Evolutionary conservation across 495 filamentous ascomycete genomes (phyloP), one percentile per base, ranked within the genome.

Genomic region (Penicillium argentinense): DNA sequence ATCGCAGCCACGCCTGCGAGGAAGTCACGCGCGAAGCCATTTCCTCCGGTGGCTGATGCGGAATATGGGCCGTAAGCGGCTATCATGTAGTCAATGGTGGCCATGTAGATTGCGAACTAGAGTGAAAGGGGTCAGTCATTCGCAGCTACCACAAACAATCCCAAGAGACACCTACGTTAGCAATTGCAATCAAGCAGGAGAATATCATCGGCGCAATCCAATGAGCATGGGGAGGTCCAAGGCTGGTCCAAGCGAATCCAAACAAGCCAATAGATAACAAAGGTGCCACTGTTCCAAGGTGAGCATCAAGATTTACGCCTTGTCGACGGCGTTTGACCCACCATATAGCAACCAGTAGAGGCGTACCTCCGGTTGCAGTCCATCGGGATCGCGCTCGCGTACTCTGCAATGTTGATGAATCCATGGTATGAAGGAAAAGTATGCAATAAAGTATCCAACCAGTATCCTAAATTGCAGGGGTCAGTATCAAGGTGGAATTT

Each of bases 81-180:
- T 8, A 91, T 82, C 87, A 90, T 91, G 64, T 91, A 91, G 56
- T 91, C 87, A 44, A 91, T 84, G 0, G 87, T 89, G 1, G 85
- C 85, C 85, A 89, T 88, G 64, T 87, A 86, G 47, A 87, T 86
- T 32, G 76, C 69, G 50, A 84, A 86, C 63, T 63, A 11, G 1
- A 25, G 18, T 13, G 2, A 14, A 13, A n/a, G 18, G 14, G n/a
- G 30, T 19, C 40, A 24, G n/a, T 16, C 4, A n/a, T 22, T 39
- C 18, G 13, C 30, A 16, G 30, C 30, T 9, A 13, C 30, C 30
- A 16, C 6, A 34, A 14, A 34, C 14, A n/a, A n/a, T n/a, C n/a
- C n/a, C n/a, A n/a, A 9, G 6, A 2, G 1, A 4, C 4, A 34
- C 56, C 47, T 26, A 60, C 60, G 42, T 87, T 86, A 12, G 84